A percentile compares a stretch with the other conserved stretches of the same genome.
phyloP scores from a whole-genome alignment of 352 stramenopile genomes.

The Hyaloperonospora brassicae region DNA sequence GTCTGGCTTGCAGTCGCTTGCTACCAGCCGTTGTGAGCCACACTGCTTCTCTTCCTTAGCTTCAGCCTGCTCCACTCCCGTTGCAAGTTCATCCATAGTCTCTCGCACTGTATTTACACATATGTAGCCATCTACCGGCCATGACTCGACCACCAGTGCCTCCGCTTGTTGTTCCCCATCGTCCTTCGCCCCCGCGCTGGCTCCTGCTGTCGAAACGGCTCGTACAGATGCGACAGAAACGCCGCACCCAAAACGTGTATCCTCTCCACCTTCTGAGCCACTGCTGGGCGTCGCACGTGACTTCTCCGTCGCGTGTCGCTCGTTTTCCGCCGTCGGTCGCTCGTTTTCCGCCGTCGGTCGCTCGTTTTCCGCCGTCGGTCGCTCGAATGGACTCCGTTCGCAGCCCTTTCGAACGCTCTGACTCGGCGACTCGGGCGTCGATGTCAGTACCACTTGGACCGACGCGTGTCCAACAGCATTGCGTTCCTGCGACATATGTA shows the following conservation, averaged over 20 bases:
- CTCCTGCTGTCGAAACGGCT: slow-evolving; percentile 3
- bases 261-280: not conserved
- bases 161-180: not conserved
- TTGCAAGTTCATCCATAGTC: not conserved
- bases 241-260: slow-evolving; percentile 5
- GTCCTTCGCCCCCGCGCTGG: slow-evolving; percentile 1
- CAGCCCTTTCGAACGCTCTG: slow-evolving; percentile 5
- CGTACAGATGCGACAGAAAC: not conserved
- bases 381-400: not conserved
- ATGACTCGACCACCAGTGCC: not conserved
- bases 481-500: not conserved
- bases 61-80: slow-evolving; percentile 1
- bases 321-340: not conserved
- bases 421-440: slow-evolving; percentile 4
- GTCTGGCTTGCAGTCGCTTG: not conserved
- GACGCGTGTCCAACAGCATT: slow-evolving; percentile 13
- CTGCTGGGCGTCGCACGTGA: not conserved
- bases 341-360: slow-evolving; percentile 2
- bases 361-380: slow-evolving; percentile 9
- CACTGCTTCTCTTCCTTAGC: not conserved
- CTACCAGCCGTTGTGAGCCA: not conserved
- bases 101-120: not conserved
- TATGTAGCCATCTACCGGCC: slow-evolving; percentile 2
- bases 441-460: slow-evolving; percentile 16
- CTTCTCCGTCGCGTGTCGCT: not conserved